Base-by-base conservation (phyloP, 2,329 filamentous ascomycete species). In the Aaosphaeria arxii region DNA sequence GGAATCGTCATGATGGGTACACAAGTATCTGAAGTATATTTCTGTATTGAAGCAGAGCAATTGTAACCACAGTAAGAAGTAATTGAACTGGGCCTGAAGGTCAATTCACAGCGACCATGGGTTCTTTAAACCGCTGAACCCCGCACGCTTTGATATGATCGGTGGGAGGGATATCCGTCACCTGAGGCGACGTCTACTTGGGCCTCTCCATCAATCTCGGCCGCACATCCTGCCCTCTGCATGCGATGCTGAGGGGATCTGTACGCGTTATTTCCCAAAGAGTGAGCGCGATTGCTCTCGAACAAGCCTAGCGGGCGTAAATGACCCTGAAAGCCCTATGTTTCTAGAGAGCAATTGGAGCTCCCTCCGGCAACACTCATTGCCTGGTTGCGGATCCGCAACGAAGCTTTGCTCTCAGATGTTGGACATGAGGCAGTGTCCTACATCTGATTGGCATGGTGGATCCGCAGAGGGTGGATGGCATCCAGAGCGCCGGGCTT, bases 1-100 rank as follows among this genome's bases (percentile, higher is more conserved):
- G 87, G 86, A 53, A 90, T 76, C 55, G 77, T 82, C 77, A 83
- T 85, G 30, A 52, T 67, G 58, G 47, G 44, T 42, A 36, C n/a
- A 9, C 33, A 29, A 13, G 45, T 30, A 28, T 47, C 31, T 30
- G 13, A 44, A 5, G n/a, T 6, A 45, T 6, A 30, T 48, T 40
- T 41, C 35, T 46, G 40, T 45, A 44, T 45, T 39, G 32, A 33
- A 7, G 35, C 50, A 28, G 35, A 17, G 44, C 36, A 30, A 47
- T 30, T 30, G 31, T 51, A 50, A 63, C 57, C 62, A 49, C 61
- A 67, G 59, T 45, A 24, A 61, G 61, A 61, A 49, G 46, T 36
- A 57, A 54, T 57, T 62, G 58, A 59, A 64, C 62, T 62, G 61
- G 56, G 47, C 45, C 52, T 52, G 56, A 9, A n/a, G 48, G 38